phyloP scores from a whole-genome alignment of 2,329 filamentous ascomycete genomes.

The Bipolaris oryzae region DNA sequence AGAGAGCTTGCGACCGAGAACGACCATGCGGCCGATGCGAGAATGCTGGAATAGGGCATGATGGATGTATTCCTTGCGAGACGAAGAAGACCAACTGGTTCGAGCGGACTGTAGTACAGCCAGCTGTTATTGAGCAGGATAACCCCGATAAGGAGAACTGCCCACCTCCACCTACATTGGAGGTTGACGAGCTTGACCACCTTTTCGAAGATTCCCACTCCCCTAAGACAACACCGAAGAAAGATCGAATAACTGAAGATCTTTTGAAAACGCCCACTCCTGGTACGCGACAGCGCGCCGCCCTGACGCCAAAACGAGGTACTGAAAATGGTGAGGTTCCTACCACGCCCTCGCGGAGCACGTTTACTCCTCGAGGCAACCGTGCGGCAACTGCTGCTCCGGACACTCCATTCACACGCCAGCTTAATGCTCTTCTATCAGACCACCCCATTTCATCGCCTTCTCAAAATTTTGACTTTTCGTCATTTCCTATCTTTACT shows the following conservation, averaged over 20 bases:
- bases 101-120: slow-evolving; percentile 20
- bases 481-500: slow-evolving; percentile 44
- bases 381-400: slow-evolving; percentile 40
- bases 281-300: slow-evolving; percentile 45
- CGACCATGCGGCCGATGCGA: slow-evolving; percentile 33
- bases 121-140: slow-evolving; percentile 22
- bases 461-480: slow-evolving; percentile 40
- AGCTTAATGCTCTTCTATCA: slow-evolving; percentile 66
- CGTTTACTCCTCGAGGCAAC: slow-evolving; percentile 46
- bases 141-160: slow-evolving; percentile 64
- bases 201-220: slow-evolving; percentile 71
- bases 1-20: slow-evolving; percentile 35
- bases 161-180: slow-evolving; percentile 47
- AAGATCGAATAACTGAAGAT: slow-evolving; percentile 60
- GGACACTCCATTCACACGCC: slow-evolving; percentile 65
- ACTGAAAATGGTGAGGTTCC: slow-evolving; percentile 25
- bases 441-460: slow-evolving; percentile 40
- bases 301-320: slow-evolving; percentile 42
- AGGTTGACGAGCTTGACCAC: slow-evolving; percentile 62
- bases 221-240: slow-evolving; percentile 62
- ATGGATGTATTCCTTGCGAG: slow-evolving; percentile 31
- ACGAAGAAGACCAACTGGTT: slow-evolving; percentile 26
- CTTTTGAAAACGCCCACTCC: slow-evolving; percentile 55
- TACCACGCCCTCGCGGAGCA: slow-evolving; percentile 42
- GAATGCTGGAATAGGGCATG: slow-evolving; percentile 25